Conservation (phyloP, 2,329 filamentous ascomycete species). For the Dothiorella sarmentorum region DNA sequence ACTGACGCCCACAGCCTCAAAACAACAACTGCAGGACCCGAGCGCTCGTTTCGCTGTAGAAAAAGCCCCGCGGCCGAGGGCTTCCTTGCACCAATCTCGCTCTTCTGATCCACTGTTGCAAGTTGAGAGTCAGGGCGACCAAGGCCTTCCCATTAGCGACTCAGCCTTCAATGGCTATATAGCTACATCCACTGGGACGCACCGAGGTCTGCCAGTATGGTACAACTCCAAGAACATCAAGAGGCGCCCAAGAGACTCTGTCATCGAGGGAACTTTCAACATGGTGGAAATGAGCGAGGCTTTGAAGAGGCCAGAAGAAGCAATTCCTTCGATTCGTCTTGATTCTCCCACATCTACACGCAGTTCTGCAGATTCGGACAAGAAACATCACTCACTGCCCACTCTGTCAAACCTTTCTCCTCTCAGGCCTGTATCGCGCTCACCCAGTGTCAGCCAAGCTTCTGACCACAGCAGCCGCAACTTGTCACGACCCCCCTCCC, state of each 20-base stretch:
- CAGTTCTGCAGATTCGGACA: background rate
- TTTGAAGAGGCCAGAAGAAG: background rate
- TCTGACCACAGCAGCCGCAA: conserved; percentile 17
- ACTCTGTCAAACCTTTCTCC: background rate
- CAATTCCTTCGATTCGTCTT: conserved; percentile 11
- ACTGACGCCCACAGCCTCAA: background rate
- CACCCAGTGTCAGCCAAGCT: conserved; percentile 8
- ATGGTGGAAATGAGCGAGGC: background rate
- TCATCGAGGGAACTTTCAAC: background rate
- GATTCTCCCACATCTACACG: conserved; percentile 2
- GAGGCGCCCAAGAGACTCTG: conserved; percentile 1
- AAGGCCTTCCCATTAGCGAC: background rate
- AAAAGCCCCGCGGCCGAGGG: background rate
- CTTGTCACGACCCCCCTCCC: background rate
- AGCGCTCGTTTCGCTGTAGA: conserved; percentile 7
- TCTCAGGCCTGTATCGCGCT: background rate
- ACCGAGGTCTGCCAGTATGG: conserved; percentile 5
- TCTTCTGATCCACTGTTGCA: conserved; percentile 5
- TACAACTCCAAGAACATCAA: conserved; percentile 3
- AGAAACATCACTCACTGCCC: conserved; percentile 6
- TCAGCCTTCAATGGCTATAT: background rate
- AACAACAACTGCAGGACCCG: background rate
- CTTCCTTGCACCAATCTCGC: conserved; percentile 9
- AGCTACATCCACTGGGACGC: conserved; percentile 7
- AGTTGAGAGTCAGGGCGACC: background rate